These are phyloP conservation scores for Onygenales sp. DNA, from an alignment of 2,329 filamentous ascomycete species.

Conservation along the genomic window DNA sequence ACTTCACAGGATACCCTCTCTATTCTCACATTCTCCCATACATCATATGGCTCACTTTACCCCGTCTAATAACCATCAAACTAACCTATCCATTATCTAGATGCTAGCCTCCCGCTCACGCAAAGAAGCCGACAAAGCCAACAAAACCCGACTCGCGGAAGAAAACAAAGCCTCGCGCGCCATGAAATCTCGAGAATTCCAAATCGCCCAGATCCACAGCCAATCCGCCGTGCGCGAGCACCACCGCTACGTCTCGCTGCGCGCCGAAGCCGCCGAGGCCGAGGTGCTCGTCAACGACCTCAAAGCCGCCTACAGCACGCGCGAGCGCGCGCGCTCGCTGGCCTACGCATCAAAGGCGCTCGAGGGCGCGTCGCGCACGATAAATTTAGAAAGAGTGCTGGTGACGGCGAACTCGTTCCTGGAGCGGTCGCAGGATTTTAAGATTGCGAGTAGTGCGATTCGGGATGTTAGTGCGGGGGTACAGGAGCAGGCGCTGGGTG, in stretches of 20 bases:
- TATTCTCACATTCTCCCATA: neutral
- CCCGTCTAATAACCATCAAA: neutral
- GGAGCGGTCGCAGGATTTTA: constrained; percentile 33
- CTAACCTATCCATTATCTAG: constrained; percentile 14
- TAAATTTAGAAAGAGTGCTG: constrained; percentile 36
- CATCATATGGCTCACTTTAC: neutral
- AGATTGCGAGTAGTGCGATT: constrained; percentile 33
- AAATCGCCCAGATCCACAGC: constrained; percentile 41
- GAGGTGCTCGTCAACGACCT: constrained; percentile 42
- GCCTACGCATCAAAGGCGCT: constrained; percentile 36
- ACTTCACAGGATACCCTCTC: constrained; percentile 4
- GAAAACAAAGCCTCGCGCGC: constrained; percentile 39
- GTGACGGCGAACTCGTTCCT: constrained; percentile 35
- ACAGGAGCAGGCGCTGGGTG: constrained; percentile 35
- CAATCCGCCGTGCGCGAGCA: constrained; percentile 38
- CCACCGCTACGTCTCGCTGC: constrained; percentile 36
- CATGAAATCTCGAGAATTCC: constrained; percentile 39
- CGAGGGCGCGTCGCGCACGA: constrained; percentile 35
- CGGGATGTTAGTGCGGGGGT: constrained; percentile 33
- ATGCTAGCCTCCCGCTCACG: constrained; percentile 40
- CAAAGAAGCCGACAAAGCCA: constrained; percentile 37
- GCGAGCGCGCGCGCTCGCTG: constrained; percentile 36
- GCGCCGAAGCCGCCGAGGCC: constrained; percentile 36
- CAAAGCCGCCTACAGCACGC: constrained; percentile 38
- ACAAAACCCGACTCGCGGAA: constrained; percentile 38